Base-by-base conservation (phyloP, 2,329 filamentous ascomycete genomes). In the Fusarium sp. region DNA sequence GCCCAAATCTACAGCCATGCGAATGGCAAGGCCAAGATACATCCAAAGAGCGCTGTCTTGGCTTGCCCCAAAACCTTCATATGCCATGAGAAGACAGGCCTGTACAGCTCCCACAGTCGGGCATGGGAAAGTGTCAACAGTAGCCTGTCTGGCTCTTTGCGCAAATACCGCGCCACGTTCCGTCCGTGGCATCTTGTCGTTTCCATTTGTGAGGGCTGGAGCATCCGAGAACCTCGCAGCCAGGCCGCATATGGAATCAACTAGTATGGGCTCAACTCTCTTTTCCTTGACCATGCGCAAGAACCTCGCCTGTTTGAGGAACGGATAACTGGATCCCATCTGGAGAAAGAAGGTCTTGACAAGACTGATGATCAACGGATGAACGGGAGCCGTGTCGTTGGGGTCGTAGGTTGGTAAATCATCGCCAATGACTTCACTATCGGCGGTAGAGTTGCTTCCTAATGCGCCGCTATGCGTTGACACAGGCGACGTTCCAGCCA, bases 31-130 rank as follows among this genome's bases (percentile, higher is more conserved):
- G 0, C 95, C 95, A 2, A 97, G 86, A 79, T 97, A 97, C 94
- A 97, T 97, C 95, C 95, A 98, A 8, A 98, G 83, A 0, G 94
- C 94, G 80, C 94, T 97, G 79, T 97, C 95, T 76, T 95, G 94
- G 74, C 94, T 94, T 12, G 94, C 93, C 1, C 95, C 95, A 76
- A 98, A 97, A 50, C 95, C 93, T 75, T 97, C 94, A 79, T 97
- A 97, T 0, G 94, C 95, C 83, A 98, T 90, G 32, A 98, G 84
- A 12, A 97, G 83, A 58, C 93, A 95, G 1, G 95, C 94, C 77
- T 97, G 95, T 0, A 97, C 94, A 11, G 94, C 94, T 27, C 93
- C 93, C 1, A 97, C 91, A 3, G 92, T 95, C 0, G 95, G 95
- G 70, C 93, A 97, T 1, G 94, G 90, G 72, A 97, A 95, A 0